phyloP scores from a whole-genome alignment of 768 basidiomycete species.

The Pisolithus orientalis region DNA sequence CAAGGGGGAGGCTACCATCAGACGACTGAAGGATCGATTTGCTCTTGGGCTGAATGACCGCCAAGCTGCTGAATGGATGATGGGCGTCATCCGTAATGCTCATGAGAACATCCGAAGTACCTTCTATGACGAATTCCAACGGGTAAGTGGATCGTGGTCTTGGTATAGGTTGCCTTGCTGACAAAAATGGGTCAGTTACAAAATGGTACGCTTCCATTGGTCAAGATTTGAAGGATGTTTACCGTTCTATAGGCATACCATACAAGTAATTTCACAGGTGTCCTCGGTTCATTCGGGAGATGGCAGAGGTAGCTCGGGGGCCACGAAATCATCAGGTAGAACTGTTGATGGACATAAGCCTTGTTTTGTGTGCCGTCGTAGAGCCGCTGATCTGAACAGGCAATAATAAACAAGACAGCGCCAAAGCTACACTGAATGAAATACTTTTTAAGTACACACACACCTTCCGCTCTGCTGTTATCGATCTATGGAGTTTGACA shows the following conservation, averaged over 20 bases:
- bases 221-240: neutral
- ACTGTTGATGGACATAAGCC: neutral
- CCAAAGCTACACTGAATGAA: no score
- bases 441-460: no score
- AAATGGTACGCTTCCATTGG: constrained; percentile 32
- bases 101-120: constrained; percentile 93
- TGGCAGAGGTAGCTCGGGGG: neutral
- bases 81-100: constrained; percentile 81
- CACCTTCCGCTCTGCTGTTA: no score
- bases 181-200: constrained; percentile 32
- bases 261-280: constrained; percentile 16
- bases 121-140: constrained; percentile 93
- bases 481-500: constrained; percentile 22
- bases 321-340: neutral
- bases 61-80: constrained; percentile 93
- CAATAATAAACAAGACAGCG: no score
- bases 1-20: constrained; percentile 93
- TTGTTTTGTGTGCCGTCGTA: no score
- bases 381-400: no score
- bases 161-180: constrained; percentile 5
- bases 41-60: constrained; percentile 75
- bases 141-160: constrained; percentile 41
- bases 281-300: neutral
- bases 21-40: constrained; percentile 82
- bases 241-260: constrained; percentile 21